A percentile compares a stretch with the other conserved stretches of the same genome.
These are phyloP conservation scores for Talaromyces piceae DNA, from an alignment of 2,329 filamentous ascomycete genomes.

Conservation along the genomic window DNA sequence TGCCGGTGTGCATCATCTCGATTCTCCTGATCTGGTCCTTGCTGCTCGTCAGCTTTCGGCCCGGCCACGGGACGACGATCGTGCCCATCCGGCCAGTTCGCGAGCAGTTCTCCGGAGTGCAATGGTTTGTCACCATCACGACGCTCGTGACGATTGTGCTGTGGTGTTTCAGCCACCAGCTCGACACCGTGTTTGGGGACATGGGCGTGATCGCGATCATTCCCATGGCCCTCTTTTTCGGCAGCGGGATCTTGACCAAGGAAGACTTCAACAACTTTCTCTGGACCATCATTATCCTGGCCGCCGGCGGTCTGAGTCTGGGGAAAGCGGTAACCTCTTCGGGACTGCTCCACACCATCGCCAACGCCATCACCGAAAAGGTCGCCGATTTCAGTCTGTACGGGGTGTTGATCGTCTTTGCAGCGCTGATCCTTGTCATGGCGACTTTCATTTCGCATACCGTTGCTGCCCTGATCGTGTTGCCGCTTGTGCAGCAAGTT, in stretches of 20 bases:
- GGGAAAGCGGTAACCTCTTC: conserved; percentile 93
- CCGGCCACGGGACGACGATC: conserved; percentile 77
- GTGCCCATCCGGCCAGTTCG: conserved; percentile 84
- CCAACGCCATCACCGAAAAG: conserved; percentile 61
- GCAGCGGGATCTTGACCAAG: conserved; percentile 90
- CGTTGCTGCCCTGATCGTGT: conserved; percentile 87
- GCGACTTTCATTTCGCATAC: conserved; percentile 98
- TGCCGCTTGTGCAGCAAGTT: conserved; percentile 82
- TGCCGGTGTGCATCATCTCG: conserved; percentile 85
- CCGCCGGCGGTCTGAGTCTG: conserved; percentile 82
- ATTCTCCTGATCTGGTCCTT: conserved; percentile 85
- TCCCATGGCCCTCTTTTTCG: conserved; percentile 92
- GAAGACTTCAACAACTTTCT: conserved; percentile 99
- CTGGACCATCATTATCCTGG: conserved; percentile 99
- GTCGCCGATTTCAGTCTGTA: conserved; percentile 80
- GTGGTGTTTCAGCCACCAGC: conserved; percentile 87
- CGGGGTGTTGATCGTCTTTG: conserved; percentile 77
- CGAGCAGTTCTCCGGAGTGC: conserved; percentile 77
- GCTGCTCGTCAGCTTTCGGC: conserved; percentile 76
- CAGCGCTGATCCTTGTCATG: conserved; percentile 75
- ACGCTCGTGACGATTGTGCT: conserved; percentile 78
- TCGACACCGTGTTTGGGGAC: conserved; percentile 83
- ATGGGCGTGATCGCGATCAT: conserved; percentile 99
- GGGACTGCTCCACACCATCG: conserved; percentile 82
- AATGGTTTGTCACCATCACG: conserved; percentile 85